phyloP scores from a whole-genome alignment of 2,329 filamentous ascomycete genomes.

The Pseudogymnoascus pannorum region DNA sequence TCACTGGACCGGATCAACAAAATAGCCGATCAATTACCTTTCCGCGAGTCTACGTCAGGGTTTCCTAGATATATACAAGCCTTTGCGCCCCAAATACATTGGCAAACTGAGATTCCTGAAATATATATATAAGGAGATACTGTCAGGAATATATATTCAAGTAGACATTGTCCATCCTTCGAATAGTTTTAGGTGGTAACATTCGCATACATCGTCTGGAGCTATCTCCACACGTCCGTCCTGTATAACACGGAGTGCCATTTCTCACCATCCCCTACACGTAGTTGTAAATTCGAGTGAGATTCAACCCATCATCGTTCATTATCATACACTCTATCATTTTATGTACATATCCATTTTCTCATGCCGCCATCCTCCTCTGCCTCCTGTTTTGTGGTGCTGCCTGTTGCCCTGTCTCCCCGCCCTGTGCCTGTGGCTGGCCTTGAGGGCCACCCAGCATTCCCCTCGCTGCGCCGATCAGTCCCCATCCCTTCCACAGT shows the following conservation, averaged over 20 bases:
- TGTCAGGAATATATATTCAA: background rate
- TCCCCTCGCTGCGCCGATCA: constrained; percentile 28
- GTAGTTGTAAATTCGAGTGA: background rate
- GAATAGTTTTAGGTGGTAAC: background rate
- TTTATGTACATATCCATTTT: background rate
- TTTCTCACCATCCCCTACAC: background rate
- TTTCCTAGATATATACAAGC: background rate
- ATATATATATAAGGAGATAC: background rate
- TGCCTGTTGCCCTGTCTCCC: constrained; percentile 23
- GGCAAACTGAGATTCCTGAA: too few species aligned
- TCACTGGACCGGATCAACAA: background rate
- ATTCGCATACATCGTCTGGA: background rate
- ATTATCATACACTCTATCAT: background rate
- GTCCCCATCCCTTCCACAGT: constrained; percentile 27
- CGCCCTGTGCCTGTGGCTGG: constrained; percentile 9
- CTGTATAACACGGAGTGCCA: background rate
- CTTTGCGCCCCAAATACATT: too few species aligned
- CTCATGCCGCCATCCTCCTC: constrained; percentile 24
- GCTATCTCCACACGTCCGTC: background rate
- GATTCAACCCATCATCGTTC: background rate
- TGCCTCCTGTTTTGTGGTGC: constrained; percentile 27
- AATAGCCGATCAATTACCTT: background rate
- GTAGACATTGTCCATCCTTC: background rate
- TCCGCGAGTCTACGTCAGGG: background rate
- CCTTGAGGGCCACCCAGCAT: constrained; percentile 27